Percentiles rank a stretch among this genome's conserved stretches.
Conservation (phyloP, 2,329 filamentous ascomycete species). For the Fonsecaea pedrosoi region DNA sequence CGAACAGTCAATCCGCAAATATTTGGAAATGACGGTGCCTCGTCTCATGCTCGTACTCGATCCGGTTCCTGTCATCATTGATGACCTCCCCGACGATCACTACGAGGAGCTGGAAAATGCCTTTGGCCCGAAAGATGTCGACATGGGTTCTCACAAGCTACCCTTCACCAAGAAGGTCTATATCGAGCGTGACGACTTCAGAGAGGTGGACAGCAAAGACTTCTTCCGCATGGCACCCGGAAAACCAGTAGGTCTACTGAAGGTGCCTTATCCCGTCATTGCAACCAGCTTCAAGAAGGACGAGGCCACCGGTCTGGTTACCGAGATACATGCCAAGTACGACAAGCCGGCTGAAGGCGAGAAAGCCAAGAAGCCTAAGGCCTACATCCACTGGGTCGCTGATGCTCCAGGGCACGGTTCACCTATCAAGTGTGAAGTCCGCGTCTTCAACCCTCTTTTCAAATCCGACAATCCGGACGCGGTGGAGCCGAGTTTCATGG, state of each 20-base stretch:
- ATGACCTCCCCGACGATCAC: slow-evolving; percentile 75
- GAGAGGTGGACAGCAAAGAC: slow-evolving; percentile 72
- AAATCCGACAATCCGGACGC: slow-evolving; percentile 82
- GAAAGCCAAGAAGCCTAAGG: slow-evolving; percentile 69
- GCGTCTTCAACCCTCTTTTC: slow-evolving; percentile 83
- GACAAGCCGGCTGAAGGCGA: slow-evolving; percentile 72
- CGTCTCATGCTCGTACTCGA: slow-evolving; percentile 89
- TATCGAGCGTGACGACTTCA: slow-evolving; percentile 82
- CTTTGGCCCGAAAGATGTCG: slow-evolving; percentile 80
- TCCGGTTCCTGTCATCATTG: slow-evolving; percentile 80
- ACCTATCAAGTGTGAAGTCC: slow-evolving; percentile 71
- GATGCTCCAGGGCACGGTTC: slow-evolving; percentile 67
- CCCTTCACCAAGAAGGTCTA: slow-evolving; percentile 79
- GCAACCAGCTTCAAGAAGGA: slow-evolving; percentile 73
- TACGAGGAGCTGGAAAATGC: slow-evolving; percentile 71
- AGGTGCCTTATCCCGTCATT: slow-evolving; percentile 72
- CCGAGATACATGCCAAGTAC: slow-evolving; percentile 69
- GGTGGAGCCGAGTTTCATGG: slow-evolving; percentile 78
- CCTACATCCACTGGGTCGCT: slow-evolving; percentile 90
- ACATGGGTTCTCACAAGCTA: slow-evolving; percentile 60
- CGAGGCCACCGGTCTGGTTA: slow-evolving; percentile 67
- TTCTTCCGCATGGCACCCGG: slow-evolving; percentile 80
- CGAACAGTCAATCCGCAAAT: slow-evolving; percentile 81
- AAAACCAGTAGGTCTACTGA: slow-evolving; percentile 75
- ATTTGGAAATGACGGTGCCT: slow-evolving; percentile 86